These are phyloP conservation scores for Gyromitra esculenta DNA, from an alignment of 2,329 filamentous ascomycete species.

Conservation along the genomic window DNA sequence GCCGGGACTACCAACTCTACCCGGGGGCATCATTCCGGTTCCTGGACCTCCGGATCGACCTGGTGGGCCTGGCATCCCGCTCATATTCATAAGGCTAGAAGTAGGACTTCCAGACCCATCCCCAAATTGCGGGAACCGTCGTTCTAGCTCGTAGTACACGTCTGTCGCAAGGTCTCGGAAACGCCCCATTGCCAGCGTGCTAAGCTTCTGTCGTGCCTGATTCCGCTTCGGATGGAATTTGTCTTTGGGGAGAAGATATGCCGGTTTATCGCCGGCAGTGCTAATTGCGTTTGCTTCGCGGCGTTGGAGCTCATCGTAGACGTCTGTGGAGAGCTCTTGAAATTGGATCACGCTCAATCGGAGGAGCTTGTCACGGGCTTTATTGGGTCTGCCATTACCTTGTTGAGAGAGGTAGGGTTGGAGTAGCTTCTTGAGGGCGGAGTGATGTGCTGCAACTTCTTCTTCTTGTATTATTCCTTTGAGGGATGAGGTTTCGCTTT, in stretches of 20 bases:
- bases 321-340: constrained; percentile 95
- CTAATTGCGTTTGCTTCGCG: constrained; percentile 72
- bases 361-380: constrained; percentile 92
- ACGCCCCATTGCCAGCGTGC: constrained; percentile 82
- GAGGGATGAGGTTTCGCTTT: constrained; percentile 55
- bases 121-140: constrained; percentile 81
- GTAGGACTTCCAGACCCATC: constrained; percentile 71
- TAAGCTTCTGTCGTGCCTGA: constrained; percentile 94
- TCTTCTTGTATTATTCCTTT: constrained; percentile 64
- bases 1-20: constrained; percentile 52
- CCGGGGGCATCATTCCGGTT: constrained; percentile 34
- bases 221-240: constrained; percentile 97
- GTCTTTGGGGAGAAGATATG: constrained; percentile 82
- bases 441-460: constrained; percentile 64
- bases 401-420: constrained; percentile 55
- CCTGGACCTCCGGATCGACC: constrained; percentile 46
- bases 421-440: constrained; percentile 56
- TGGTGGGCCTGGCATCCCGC: constrained; percentile 45
- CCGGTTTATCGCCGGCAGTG: constrained; percentile 65
- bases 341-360: constrained; percentile 92
- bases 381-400: constrained; percentile 59
- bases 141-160: constrained; percentile 93
- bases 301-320: constrained; percentile 92
- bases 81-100: constrained; percentile 59
- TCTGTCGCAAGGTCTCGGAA: constrained; percentile 94